Percentiles rank a stretch among this genome's conserved stretches.
These are phyloP conservation scores for Sphaerulina musiva DNA, from an alignment of 2,329 filamentous ascomycete genomes.

Conservation along the genomic window DNA sequence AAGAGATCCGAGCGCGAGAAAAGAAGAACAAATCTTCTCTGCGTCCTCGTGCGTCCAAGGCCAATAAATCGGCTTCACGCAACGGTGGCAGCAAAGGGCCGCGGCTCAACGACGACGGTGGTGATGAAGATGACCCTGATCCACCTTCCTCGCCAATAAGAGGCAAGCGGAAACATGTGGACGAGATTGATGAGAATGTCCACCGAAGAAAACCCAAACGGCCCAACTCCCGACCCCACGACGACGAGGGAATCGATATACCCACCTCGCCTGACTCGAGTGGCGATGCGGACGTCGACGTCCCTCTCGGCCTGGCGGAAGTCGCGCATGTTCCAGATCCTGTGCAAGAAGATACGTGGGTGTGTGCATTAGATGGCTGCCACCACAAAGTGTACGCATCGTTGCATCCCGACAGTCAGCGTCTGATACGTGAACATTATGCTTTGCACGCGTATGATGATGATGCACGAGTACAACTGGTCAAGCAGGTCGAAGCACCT, in stretches of 20 bases:
- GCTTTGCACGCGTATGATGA: constrained; percentile 54
- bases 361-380: constrained; percentile 59
- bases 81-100: constrained; percentile 26
- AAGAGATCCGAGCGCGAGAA: constrained; percentile 22
- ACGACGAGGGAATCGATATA: constrained; percentile 35
- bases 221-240: constrained; percentile 19
- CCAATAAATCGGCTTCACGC: constrained; percentile 23
- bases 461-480: constrained; percentile 45
- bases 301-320: constrained; percentile 25
- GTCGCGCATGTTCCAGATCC: constrained; percentile 19
- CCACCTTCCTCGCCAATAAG: constrained; percentile 16
- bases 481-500: constrained; percentile 52
- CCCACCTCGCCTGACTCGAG: constrained; percentile 25
- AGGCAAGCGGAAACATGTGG: constrained; percentile 17
- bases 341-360: constrained; percentile 52
- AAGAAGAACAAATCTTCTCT: constrained; percentile 32
- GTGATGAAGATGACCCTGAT: constrained; percentile 14
- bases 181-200: constrained; percentile 1
- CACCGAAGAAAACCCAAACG: constrained; percentile 18
- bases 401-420: constrained; percentile 50
- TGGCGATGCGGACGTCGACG: constrained; percentile 3
- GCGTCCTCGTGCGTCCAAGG: constrained; percentile 30
- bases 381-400: constrained; percentile 57
- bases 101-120: constrained; percentile 22
- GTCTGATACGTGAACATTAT: constrained; percentile 56